Conservation (phyloP, 495 filamentous ascomycete genomes). For the Hypoxylon fuscum region DNA sequence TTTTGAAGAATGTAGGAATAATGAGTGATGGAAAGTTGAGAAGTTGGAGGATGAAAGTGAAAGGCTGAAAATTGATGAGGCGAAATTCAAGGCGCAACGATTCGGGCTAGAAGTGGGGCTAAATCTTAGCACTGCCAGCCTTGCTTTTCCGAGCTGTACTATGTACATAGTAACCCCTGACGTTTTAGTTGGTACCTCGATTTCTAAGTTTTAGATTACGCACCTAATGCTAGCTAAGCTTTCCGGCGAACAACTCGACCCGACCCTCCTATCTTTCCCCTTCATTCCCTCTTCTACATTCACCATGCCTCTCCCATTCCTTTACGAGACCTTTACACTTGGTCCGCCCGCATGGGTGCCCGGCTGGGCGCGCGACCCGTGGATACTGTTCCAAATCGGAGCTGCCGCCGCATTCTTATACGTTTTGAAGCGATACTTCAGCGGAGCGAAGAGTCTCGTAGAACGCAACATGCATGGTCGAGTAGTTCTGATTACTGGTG, state of each 20-base stretch:
- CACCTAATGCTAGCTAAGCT: conserved; percentile 25
- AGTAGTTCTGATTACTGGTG: conserved; percentile 93
- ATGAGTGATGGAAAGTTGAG: conserved; percentile 16
- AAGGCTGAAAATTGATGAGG: conserved; percentile 25
- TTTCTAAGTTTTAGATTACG: too few species aligned
- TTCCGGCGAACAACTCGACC: background rate
- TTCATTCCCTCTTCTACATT: background rate
- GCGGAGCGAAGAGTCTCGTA: conserved; percentile 75
- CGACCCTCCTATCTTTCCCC: background rate
- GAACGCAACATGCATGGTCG: conserved; percentile 92
- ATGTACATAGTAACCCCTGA: conserved; percentile 18
- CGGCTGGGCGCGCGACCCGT: conserved; percentile 55
- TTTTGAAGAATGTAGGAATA: conserved; percentile 6
- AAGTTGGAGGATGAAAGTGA: too few species aligned
- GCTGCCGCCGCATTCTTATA: conserved; percentile 68
- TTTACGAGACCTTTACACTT: conserved; percentile 66
- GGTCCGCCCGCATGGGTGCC: conserved; percentile 75
- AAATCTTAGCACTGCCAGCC: conserved; percentile 17
- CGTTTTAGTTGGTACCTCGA: too few species aligned
- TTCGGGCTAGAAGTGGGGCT: conserved; percentile 2
- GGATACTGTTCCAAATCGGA: conserved; percentile 65
- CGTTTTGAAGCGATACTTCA: conserved; percentile 79
- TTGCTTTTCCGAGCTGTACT: conserved; percentile 32
- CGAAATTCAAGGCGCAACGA: conserved; percentile 21
- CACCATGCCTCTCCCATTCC: conserved; percentile 81